These are phyloP conservation scores for Globisporangium canariense DNA, from an alignment of 352 stramenopile species.

Conservation along the genomic window DNA sequence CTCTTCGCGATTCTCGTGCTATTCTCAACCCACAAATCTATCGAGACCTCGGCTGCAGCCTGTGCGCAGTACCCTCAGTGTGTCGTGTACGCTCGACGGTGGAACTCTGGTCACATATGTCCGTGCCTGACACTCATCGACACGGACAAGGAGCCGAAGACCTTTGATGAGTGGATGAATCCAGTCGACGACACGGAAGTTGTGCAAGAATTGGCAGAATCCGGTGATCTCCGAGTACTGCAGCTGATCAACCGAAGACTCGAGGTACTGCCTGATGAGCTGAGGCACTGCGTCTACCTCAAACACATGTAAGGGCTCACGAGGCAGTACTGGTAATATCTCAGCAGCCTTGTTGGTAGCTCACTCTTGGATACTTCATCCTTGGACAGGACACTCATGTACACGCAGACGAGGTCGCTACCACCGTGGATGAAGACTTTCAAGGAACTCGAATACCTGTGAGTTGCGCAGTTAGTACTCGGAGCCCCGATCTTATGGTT, in stretches of 20 bases:
- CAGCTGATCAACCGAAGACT: slow-evolving; percentile 40
- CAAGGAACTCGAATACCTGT: too few species aligned
- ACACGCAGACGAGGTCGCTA: too few species aligned
- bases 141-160: slow-evolving; percentile 13
- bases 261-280: slow-evolving; percentile 17
- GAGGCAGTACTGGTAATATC: too few species aligned
- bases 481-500: too few species aligned
- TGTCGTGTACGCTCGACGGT: slow-evolving; percentile 19
- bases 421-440: too few species aligned
- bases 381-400: too few species aligned
- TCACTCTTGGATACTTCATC: too few species aligned
- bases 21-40: slow-evolving; percentile 15
- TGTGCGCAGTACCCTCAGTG: slow-evolving; percentile 27
- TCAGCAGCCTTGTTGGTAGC: too few species aligned
- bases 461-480: too few species aligned
- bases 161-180: slow-evolving; percentile 24
- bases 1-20: slow-evolving; percentile 12
- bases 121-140: slow-evolving; percentile 39
- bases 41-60: slow-evolving; percentile 12
- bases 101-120: slow-evolving; percentile 19
- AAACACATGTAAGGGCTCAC: slow-evolving; percentile 31
- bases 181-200: slow-evolving; percentile 21
- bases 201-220: slow-evolving; percentile 19
- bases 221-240: slow-evolving; percentile 32
- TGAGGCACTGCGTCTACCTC: slow-evolving; percentile 26